Conservation (phyloP, 2,329 filamentous ascomycete genomes). For the Penicillium sp. region DNA sequence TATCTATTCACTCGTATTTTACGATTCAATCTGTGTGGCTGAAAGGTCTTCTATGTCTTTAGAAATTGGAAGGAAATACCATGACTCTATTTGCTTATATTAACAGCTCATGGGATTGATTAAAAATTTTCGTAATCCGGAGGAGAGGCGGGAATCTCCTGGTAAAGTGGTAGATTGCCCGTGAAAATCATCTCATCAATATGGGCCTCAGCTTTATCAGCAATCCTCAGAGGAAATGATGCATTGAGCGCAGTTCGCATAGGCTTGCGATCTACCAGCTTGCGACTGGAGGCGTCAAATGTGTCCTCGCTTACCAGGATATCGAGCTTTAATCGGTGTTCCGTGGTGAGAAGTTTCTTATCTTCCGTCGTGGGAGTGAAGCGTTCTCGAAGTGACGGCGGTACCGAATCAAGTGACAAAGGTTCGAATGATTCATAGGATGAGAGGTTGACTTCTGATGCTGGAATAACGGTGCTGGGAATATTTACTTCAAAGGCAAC, state of each 20-base stretch:
- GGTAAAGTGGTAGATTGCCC: slow-evolving; percentile 15
- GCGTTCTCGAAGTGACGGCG: background rate
- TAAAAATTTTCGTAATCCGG: slow-evolving; percentile 8
- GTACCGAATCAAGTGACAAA: background rate
- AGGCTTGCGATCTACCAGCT: slow-evolving; percentile 16
- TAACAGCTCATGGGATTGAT: background rate
- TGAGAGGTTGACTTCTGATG: slow-evolving; percentile 2
- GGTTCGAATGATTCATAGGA: slow-evolving; percentile 3
- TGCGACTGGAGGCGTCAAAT: slow-evolving; percentile 6
- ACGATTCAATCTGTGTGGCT: too few species aligned
- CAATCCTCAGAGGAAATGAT: slow-evolving; percentile 13
- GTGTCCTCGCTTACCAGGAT: slow-evolving; percentile 16
- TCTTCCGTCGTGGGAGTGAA: background rate
- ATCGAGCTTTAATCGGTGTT: slow-evolving; percentile 18
- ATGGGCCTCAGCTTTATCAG: background rate
- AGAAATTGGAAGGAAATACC: background rate
- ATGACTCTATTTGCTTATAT: background rate
- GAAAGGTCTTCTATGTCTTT: background rate
- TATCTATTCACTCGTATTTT: too few species aligned
- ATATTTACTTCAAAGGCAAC: slow-evolving; percentile 9
- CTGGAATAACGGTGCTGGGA: background rate
- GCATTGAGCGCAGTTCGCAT: slow-evolving; percentile 6
- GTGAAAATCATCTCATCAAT: slow-evolving; percentile 3
- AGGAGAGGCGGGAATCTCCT: slow-evolving; percentile 15
- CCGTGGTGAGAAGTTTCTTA: slow-evolving; percentile 6